These are phyloP conservation scores for Aspergillus nomiae DNA, from an alignment of 2,329 filamentous ascomycete genomes.

Conservation along the genomic window DNA sequence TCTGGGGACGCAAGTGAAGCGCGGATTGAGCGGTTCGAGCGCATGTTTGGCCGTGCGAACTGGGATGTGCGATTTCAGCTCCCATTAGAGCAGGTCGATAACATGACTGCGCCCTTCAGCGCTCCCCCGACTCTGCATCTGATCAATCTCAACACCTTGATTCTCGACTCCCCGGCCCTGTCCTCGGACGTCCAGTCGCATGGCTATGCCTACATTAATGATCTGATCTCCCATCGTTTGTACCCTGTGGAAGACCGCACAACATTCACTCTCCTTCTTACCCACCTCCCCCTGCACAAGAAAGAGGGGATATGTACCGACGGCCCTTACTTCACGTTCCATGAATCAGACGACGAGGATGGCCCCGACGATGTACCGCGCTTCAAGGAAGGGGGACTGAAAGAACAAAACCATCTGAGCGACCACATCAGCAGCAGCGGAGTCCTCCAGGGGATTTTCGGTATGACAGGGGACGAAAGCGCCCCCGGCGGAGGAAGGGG, in stretches of 20 bases:
- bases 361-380: constrained; percentile 49
- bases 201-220: constrained; percentile 72
- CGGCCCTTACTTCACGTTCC: constrained; percentile 78
- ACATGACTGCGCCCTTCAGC: background rate
- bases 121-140: constrained; percentile 69
- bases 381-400: constrained; percentile 54
- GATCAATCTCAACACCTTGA: constrained; percentile 88
- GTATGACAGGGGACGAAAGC: constrained; percentile 65
- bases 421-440: constrained; percentile 66
- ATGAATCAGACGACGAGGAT: constrained; percentile 64
- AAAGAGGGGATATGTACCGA: constrained; percentile 80
- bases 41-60: constrained; percentile 81
- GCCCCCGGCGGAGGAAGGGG: constrained; percentile 66
- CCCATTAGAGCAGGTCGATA: constrained; percentile 37
- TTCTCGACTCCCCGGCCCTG: constrained; percentile 81
- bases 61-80: constrained; percentile 80
- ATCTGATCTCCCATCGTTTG: constrained; percentile 59
- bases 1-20: constrained; percentile 82
- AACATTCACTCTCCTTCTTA: constrained; percentile 80
- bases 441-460: constrained; percentile 82
- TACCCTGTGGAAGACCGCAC: constrained; percentile 63
- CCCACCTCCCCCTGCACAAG: constrained; percentile 91
- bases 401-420: constrained; percentile 89
- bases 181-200: constrained; percentile 68
- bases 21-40: constrained; percentile 78